Evolutionary conservation across 164 flowering plant species (phyloP), one percentile per base, ranked within the genome.

Genomic region (Chloranthus sessilifolius): DNA sequence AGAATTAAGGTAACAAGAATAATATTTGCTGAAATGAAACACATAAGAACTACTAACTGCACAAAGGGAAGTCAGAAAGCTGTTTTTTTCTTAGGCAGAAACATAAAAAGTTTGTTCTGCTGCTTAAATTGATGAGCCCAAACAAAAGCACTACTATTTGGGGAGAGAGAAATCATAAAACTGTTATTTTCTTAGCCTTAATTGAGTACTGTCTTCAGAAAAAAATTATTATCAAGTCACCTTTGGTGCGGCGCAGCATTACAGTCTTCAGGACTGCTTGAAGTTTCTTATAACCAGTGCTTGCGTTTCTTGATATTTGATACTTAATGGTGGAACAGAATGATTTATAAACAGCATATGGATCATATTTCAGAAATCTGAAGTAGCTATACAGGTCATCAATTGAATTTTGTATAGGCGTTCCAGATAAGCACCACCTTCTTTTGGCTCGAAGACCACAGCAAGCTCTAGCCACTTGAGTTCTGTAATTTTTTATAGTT

Each of bases 341-440:
- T 16, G 76, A 66, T 50, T 80, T 80, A 52, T 81, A 94, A 21
- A 43, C 63, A 47, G 76, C 68, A 68, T 86, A 94, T 5, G 96
- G 95, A 15, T 85, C 95, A 68, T 82, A 83, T 64, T 55, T 83
- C 66, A 94, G 68, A 69, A 94, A 94, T 68, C 96, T 81, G 74
- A 94, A 94, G 78, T 94, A 94, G 73, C 99, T 94, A 70, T 73
- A 94, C 52, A 94, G 58, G 62, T 94, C 99, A 80, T 89, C 97
- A 63, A 94, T 71, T 44, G 95, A 47, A 75, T 94, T 94, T 43
- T 89, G 99, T 64, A 94, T 85, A 12, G 99, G 99, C 19, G 99
- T 94, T 67, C 99, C 99, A 52, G 97, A 89, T 60, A 94, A 73
- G 65, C 99, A 94, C 99, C 99, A 94, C 65, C 99, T 79, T 62